A percentile compares a stretch with the other conserved stretches of the same genome.
Conservation (phyloP, 2,329 filamentous ascomycete species). For the Phaeomoniella chlamydospora region DNA sequence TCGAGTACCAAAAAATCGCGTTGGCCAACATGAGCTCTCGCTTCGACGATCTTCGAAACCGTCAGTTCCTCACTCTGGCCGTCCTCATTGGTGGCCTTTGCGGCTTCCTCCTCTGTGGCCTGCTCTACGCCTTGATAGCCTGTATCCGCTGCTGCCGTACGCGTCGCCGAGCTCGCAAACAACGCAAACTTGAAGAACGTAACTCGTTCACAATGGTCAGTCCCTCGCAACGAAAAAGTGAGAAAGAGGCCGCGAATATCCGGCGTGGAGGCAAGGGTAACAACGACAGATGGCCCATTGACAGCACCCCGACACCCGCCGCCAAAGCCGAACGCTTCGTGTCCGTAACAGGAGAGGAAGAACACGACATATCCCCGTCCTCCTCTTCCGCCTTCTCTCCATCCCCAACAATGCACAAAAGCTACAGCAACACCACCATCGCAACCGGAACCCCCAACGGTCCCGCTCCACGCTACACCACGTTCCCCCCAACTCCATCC, state of each 20-base stretch:
- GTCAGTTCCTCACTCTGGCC: not conserved
- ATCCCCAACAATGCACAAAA: too few relatives aligned
- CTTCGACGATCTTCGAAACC: not conserved
- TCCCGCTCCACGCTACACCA: not conserved
- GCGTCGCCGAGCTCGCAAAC: not conserved
- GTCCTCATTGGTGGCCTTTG: not conserved
- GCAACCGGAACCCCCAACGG: not conserved
- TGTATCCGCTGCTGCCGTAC: not conserved
- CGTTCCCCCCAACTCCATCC: not conserved
- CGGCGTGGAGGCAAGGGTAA: not conserved
- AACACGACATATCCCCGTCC: not conserved
- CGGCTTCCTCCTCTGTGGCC: not conserved
- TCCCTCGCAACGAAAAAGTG: not conserved
- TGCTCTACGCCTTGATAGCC: not conserved
- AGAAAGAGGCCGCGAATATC: too few relatives aligned
- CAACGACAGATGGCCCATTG: not conserved
- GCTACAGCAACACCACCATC: too few relatives aligned
- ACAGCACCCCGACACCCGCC: not conserved
- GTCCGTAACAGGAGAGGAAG: not conserved
- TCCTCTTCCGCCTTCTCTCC: not conserved
- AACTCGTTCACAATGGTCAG: not conserved
- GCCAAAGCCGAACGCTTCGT: not conserved
- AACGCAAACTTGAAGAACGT: not conserved
- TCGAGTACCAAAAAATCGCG: not conserved
- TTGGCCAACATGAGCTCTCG: not conserved